Evolutionary conservation across 345 rosid genomes (phyloP), one percentile per base, ranked within the genome.

Genomic region (Pistacia vera): DNA sequence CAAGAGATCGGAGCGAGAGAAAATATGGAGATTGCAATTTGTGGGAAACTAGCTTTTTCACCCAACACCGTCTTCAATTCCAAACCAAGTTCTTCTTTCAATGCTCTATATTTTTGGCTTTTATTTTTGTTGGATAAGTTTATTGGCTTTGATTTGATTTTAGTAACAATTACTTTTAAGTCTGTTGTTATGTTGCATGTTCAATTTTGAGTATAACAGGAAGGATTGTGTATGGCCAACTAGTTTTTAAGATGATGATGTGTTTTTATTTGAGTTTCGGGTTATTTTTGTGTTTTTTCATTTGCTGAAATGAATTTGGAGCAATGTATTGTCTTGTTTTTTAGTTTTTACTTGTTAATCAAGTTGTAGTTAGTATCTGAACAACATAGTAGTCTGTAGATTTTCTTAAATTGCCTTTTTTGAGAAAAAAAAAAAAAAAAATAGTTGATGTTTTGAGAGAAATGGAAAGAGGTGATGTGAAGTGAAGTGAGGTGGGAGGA

Each of bases 41-140:
- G 87, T 82, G 94, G 94, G 91, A 90, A 91, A 85, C 75, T 90
- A 73, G 68, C 91, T 81, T 92, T 90, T 87, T 91, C 93, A 70
- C 90, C 94, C 22, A 86, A 76, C 82, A 68, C 87, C 38, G 83
- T 92, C 85, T 78, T 92, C 78, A 83, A 82, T 73, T 84, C 92
- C 22, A 86, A 79, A 77, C 84, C 88, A 88, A 91, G 93, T 92
- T 57, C 75, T 61, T 44, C 68, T 76, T 33, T 64, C 44, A 41
- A 41, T 8, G 44, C 44, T 41, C 44, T 41, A 41, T 41, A 41
- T 41, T 41, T 41, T 41, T 58, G 25, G 25, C 25, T 25, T 25
- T 25, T 0, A 25, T 25, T 25, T 25, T 25, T 25, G 25, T 25
- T 25, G 25, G 25, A 25, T 25, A 25, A 25, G 25, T 25, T 25